phyloP scores from a whole-genome alignment of 768 basidiomycete species.

The Phlebiopsis gigantea region DNA sequence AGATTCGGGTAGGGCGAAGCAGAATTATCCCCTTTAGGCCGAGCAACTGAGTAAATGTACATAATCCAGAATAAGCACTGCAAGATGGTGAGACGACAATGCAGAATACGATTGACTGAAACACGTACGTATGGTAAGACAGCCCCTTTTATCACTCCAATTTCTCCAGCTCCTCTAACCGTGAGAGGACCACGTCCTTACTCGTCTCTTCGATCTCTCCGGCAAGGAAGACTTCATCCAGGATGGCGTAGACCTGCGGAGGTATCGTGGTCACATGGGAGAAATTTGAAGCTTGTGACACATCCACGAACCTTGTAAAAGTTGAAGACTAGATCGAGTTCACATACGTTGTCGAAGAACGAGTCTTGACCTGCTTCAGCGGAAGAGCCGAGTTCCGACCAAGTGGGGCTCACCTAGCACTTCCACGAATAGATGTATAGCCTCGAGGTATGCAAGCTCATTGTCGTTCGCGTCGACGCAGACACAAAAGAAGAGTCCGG shows the following conservation, averaged over 20 bases:
- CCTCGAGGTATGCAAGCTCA: slow-evolving; percentile 94
- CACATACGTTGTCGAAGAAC: slow-evolving; percentile 99
- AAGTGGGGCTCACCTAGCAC: slow-evolving; percentile 67
- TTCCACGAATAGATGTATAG: slow-evolving; percentile 97
- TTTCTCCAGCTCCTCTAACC: slow-evolving; percentile 91
- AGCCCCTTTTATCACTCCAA: slow-evolving; percentile 50
- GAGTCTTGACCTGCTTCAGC: slow-evolving; percentile 53
- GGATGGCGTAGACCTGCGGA: slow-evolving; percentile 87
- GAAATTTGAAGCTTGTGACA: neutral
- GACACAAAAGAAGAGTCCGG: slow-evolving; percentile 95
- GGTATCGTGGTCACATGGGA: neutral
- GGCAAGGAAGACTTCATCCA: slow-evolving; percentile 97
- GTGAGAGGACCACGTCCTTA: slow-evolving; percentile 89
- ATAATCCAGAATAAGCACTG: neutral
- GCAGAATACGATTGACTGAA: neutral
- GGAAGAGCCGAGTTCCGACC: neutral
- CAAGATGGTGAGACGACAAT: neutral
- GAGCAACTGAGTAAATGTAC: neutral
- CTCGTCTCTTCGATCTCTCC: slow-evolving; percentile 98
- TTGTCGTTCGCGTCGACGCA: slow-evolving; percentile 99
- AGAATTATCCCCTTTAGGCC: neutral
- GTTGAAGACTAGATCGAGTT: slow-evolving; percentile 96
- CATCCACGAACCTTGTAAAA: slow-evolving; percentile 78
- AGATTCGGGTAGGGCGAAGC: neutral
- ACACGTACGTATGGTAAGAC: neutral